phyloP scores from a whole-genome alignment of 441 rosid genomes.

The Arabidopsis lyrata region DNA sequence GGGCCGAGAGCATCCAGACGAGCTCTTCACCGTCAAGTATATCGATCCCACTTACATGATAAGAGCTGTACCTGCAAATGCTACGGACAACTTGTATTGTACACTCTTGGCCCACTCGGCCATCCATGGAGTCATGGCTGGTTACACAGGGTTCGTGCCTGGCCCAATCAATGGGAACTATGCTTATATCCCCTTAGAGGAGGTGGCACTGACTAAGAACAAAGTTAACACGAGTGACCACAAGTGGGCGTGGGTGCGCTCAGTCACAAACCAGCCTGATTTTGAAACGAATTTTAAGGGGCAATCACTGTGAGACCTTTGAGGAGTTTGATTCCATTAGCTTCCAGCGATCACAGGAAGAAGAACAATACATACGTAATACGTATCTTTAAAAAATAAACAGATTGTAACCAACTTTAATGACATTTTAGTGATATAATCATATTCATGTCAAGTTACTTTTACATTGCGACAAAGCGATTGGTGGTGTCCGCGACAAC shows the following conservation, averaged over 20 bases:
- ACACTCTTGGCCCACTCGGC: conserved; percentile 89
- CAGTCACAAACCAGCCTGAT: conserved; percentile 85
- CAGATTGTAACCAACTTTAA: background rate
- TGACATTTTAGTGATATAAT: background rate
- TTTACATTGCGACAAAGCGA: no score
- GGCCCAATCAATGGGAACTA: conserved; percentile 90
- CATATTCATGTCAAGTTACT: background rate
- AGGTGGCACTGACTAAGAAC: conserved; percentile 70
- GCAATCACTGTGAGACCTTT: conserved; percentile 13
- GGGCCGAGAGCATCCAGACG: conserved; percentile 64
- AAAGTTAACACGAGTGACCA: conserved; percentile 69
- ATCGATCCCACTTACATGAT: conserved; percentile 97
- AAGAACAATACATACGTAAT: no score
- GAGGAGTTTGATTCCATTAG: background rate
- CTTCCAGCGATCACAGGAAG: no score
- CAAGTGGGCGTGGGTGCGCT: conserved; percentile 93
- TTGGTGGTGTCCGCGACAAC: no score
- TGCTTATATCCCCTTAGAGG: conserved; percentile 77
- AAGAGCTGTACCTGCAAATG: conserved; percentile 88
- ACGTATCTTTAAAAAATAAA: no score
- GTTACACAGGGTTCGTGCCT: conserved; percentile 80
- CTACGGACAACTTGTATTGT: conserved; percentile 77
- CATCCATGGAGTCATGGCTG: conserved; percentile 91
- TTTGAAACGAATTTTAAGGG: conserved; percentile 45
- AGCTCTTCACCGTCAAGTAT: conserved; percentile 81